Conservation (phyloP, 768 basidiomycete species). For the Trametes villosa region DNA sequence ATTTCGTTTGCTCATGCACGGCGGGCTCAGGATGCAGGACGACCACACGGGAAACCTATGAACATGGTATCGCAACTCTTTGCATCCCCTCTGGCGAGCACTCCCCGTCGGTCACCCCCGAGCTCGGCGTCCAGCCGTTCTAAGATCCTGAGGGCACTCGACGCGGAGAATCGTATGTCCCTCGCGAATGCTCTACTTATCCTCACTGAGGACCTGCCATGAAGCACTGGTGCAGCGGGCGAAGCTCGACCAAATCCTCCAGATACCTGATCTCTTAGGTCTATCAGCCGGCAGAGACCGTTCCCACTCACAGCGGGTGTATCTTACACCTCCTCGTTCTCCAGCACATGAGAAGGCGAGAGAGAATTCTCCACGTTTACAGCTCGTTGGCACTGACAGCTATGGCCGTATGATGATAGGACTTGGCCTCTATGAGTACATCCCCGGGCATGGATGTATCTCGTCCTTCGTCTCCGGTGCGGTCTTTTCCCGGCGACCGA, state of each 20-base stretch:
- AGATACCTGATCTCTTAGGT: slow-evolving; percentile 16
- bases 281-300: background rate
- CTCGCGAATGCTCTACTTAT: background rate
- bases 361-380: too few relatives aligned
- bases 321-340: background rate
- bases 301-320: background rate
- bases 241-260: slow-evolving; percentile 4
- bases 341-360: too few relatives aligned
- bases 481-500: too few relatives aligned
- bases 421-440: too few relatives aligned
- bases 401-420: too few relatives aligned
- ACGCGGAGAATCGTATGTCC: slow-evolving; percentile 16
- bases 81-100: background rate
- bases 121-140: slow-evolving; percentile 8
- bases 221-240: slow-evolving; percentile 9
- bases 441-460: too few relatives aligned
- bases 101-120: background rate
- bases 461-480: too few relatives aligned
- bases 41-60: background rate
- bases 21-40: background rate
- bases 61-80: background rate
- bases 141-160: slow-evolving; percentile 7
- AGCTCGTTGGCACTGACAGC: too few relatives aligned
- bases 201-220: background rate
- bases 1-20: slow-evolving; percentile 34